Percentiles rank a stretch among this genome's conserved stretches.
Evolutionary conservation across 148 eudicot genomes (phyloP).

Genomic region (Chenopodium album): DNA sequence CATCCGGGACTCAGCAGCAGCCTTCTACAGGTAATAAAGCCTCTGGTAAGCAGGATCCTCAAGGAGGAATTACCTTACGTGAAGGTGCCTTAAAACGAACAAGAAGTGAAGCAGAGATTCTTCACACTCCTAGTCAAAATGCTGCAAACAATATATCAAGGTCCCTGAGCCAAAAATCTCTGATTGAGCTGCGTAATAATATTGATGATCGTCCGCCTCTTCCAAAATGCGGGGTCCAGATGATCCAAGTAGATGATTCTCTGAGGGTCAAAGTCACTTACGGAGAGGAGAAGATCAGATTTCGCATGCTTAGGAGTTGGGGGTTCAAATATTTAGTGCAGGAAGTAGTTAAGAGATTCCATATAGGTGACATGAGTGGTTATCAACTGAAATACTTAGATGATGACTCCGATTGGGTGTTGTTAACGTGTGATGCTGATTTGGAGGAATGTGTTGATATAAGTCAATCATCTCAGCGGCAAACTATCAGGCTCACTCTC

Average conservation of each 20-base stretch:
- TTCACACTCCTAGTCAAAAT: slow-evolving; percentile 32
- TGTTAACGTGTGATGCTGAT: slow-evolving; percentile 79
- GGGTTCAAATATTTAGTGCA: slow-evolving; percentile 50
- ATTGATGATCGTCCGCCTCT: slow-evolving; percentile 31
- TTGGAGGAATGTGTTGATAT: slow-evolving; percentile 82
- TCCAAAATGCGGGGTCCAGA: slow-evolving; percentile 25
- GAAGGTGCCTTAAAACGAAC: slow-evolving; percentile 43
- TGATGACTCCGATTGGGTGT: slow-evolving; percentile 88
- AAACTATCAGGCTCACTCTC: slow-evolving; percentile 63
- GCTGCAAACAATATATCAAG: slow-evolving; percentile 34
- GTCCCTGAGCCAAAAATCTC: slow-evolving; percentile 50
- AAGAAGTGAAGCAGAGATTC: slow-evolving; percentile 58
- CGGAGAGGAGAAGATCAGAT: slow-evolving; percentile 68
- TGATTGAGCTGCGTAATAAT: slow-evolving; percentile 37
- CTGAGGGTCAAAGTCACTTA: slow-evolving; percentile 65
- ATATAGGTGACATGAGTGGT: slow-evolving; percentile 52
- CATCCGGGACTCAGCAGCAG: slow-evolving; percentile 59
- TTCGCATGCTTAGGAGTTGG: slow-evolving; percentile 59
- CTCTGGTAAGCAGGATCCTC: slow-evolving; percentile 34
- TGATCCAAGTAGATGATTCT: slow-evolving; percentile 32
- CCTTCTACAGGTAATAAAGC: slow-evolving; percentile 35
- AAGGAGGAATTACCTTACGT: slow-evolving; percentile 32
- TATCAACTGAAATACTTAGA: slow-evolving; percentile 82
- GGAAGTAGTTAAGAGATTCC: slow-evolving; percentile 64
- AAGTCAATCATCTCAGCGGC: slow-evolving; percentile 39